A percentile compares a stretch with the other conserved stretches of the same genome.
Conservation (phyloP, 2,329 filamentous ascomycete genomes). For the Botryotinia convoluta region DNA sequence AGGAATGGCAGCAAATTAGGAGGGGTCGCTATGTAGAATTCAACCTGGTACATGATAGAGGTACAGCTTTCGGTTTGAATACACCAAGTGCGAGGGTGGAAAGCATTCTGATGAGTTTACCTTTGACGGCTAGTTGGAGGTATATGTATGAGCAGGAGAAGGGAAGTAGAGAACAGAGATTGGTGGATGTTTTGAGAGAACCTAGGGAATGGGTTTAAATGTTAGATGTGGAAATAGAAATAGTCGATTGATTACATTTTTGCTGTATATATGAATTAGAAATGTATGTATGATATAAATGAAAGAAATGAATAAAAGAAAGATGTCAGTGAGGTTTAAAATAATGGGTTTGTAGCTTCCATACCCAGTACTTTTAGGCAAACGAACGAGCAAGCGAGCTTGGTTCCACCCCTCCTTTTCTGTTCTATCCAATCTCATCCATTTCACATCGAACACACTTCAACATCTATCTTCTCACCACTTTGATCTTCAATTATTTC, state of each 20-base stretch:
- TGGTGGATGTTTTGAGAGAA: conserved; percentile 68
- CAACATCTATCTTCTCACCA: neutral
- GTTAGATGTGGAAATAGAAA: neutral
- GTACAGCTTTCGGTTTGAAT: conserved; percentile 90
- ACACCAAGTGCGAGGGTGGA: conserved; percentile 89
- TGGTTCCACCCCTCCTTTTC: neutral
- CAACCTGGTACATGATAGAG: conserved; percentile 94
- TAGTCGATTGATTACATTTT: neutral
- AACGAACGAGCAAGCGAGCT: conserved; percentile 8
- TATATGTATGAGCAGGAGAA: conserved; percentile 90
- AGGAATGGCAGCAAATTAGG: conserved; percentile 94
- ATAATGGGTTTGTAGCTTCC: neutral
- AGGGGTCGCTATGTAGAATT: conserved; percentile 98
- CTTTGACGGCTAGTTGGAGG: conserved; percentile 87
- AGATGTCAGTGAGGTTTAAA: neutral
- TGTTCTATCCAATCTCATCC: neutral
- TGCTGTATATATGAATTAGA: no score
- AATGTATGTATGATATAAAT: neutral
- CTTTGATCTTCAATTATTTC: neutral
- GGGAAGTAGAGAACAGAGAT: conserved; percentile 71
- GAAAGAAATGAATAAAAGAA: neutral
- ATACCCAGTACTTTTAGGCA: neutral
- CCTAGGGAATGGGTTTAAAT: conserved; percentile 65
- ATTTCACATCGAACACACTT: neutral
- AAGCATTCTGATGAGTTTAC: conserved; percentile 96